Evolutionary conservation across 176 grass and related monocot species (phyloP).

Genomic region (Carex cristatella): DNA sequence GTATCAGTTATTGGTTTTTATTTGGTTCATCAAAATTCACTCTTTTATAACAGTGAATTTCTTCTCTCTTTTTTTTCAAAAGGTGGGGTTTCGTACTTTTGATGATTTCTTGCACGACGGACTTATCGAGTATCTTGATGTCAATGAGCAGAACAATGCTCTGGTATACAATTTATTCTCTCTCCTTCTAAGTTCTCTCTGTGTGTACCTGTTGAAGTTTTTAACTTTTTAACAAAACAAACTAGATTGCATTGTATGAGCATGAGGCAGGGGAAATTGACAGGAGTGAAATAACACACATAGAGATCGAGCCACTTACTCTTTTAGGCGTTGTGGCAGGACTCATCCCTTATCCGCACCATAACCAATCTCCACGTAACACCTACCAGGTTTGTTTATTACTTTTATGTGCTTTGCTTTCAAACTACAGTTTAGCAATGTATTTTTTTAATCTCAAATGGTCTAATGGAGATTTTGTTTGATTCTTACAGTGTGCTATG

Average conservation of each 20-base stretch:
- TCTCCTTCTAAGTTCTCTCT: constrained; percentile 2
- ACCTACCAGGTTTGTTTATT: constrained; percentile 71
- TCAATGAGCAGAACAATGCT: constrained; percentile 97
- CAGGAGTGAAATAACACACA: constrained; percentile 70
- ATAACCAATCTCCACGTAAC: constrained; percentile 97
- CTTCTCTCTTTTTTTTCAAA: background rate
- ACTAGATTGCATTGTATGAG: constrained; percentile 92
- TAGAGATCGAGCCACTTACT: constrained; percentile 88
- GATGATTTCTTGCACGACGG: constrained; percentile 95
- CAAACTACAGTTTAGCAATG: background rate
- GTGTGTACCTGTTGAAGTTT: background rate
- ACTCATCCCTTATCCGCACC: constrained; percentile 94
- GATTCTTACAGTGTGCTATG: constrained; percentile 74
- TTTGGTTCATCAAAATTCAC: constrained; percentile 19
- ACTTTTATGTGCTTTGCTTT: background rate
- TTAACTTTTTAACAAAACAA: constrained; percentile 9
- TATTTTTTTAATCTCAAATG: background rate
- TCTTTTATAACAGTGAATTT: constrained; percentile 19
- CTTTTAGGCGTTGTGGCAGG: constrained; percentile 90
- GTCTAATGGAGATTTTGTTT: constrained; percentile 21
- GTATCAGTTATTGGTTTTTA: constrained; percentile 17
- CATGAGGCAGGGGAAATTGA: constrained; percentile 58
- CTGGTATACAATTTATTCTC: constrained; percentile 40
- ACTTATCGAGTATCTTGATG: constrained; percentile 95
- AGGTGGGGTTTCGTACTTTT: constrained; percentile 81